Evolutionary conservation across 1,284 basidiomycete genomes (phyloP).

Genomic region (Pyrrhoderma lamaoense): DNA sequence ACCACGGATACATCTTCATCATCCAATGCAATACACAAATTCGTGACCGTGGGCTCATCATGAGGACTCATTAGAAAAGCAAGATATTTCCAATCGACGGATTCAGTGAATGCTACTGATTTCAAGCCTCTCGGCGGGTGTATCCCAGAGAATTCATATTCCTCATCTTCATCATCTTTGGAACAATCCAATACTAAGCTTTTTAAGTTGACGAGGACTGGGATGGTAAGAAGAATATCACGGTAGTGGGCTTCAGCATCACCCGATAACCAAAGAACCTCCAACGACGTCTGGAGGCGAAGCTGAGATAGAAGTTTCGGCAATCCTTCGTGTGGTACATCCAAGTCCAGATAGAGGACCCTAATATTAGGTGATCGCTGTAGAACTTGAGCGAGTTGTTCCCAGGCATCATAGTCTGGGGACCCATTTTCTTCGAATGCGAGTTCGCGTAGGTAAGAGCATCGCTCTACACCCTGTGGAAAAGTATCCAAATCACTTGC

Average conservation of each 20-base stretch:
- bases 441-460: conserved; percentile 2
- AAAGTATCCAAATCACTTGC: background rate
- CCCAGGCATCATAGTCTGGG: background rate
- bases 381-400: background rate
- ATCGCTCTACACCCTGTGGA: background rate
- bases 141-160: background rate
- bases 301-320: background rate
- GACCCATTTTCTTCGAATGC: background rate
- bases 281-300: background rate
- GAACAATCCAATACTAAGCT: conserved; percentile 8
- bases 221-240: background rate
- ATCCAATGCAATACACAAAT: conserved; percentile 1
- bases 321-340: background rate
- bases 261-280: conserved; percentile 3
- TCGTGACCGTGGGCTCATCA: background rate
- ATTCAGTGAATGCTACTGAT: conserved; percentile 2
- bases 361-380: background rate
- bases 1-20: conserved; percentile 1
- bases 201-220: background rate
- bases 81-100: conserved; percentile 3
- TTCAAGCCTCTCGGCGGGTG: background rate
- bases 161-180: background rate
- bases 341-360: conserved; percentile 1
- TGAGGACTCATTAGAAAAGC: conserved; percentile 1
- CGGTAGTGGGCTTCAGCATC: background rate